A percentile compares a stretch with the other conserved stretches of the same genome.
Conservation (phyloP, 768 basidiomycete species). For the Mycena haematopus region DNA sequence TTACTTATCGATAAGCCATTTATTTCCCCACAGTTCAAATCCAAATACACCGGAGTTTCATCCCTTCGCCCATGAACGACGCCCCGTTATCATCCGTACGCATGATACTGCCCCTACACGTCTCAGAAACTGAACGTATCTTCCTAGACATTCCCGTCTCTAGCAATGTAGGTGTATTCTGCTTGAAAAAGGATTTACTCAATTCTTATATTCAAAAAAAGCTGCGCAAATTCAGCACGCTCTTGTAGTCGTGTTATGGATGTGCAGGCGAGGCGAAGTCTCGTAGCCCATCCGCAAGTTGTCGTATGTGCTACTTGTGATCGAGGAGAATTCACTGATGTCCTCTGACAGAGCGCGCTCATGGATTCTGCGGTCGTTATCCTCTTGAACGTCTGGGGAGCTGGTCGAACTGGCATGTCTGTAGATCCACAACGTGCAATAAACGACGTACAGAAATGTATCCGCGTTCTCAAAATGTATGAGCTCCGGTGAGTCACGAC, state of each 20-base stretch:
- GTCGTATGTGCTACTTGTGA: constrained; percentile 5
- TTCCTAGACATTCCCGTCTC: constrained; percentile 55
- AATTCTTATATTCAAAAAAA: too few relatives aligned
- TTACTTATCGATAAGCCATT: not conserved
- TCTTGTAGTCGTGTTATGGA: constrained; percentile 66
- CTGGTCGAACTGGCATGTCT: constrained; percentile 47
- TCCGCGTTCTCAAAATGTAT: constrained; percentile 43
- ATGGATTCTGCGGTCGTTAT: constrained; percentile 54
- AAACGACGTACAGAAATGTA: constrained; percentile 59
- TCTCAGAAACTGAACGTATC: not conserved
- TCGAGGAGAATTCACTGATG: not conserved
- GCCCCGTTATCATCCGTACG: constrained; percentile 39
- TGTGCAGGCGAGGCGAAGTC: constrained; percentile 35
- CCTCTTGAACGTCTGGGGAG: constrained; percentile 57
- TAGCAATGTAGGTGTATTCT: constrained; percentile 53
- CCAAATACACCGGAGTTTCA: constrained; percentile 67
- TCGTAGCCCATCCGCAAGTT: constrained; percentile 12
- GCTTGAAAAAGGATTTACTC: too few relatives aligned
- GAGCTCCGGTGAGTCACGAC: constrained; percentile 18
- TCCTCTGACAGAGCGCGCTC: constrained; percentile 32
- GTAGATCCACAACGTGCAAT: constrained; percentile 53
- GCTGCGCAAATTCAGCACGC: constrained; percentile 60
- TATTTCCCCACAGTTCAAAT: constrained; percentile 44
- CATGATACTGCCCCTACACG: too few relatives aligned
- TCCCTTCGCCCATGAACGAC: constrained; percentile 55